A percentile compares a stretch with the other conserved stretches of the same genome.
Evolutionary conservation across 495 filamentous ascomycete genomes (phyloP).

Genomic region (Geopyxis carbonaria): DNA sequence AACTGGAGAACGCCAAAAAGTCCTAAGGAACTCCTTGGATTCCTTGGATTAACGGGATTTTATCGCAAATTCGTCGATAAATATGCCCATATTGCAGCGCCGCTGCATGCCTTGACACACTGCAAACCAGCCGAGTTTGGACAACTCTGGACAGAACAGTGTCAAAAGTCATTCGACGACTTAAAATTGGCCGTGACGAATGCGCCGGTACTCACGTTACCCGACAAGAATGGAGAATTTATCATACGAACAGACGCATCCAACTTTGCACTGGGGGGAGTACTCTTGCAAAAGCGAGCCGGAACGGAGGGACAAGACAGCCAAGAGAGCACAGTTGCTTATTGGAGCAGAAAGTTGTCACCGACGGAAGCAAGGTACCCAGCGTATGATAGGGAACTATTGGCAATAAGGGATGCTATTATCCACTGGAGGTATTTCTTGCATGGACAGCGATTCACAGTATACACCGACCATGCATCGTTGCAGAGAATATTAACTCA

Average conservation of each 20-base stretch:
- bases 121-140: too few relatives aligned
- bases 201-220: not conserved
- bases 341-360: not conserved
- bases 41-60: not conserved
- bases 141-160: too few relatives aligned
- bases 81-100: not conserved
- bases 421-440: not conserved
- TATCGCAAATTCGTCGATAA: not conserved
- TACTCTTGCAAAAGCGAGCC: not conserved
- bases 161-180: not conserved
- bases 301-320: not conserved
- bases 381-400: not conserved
- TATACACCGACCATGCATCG: conserved; percentile 2
- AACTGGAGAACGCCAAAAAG: not conserved
- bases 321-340: not conserved
- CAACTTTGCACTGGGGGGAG: not conserved
- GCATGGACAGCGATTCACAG: conserved; percentile 1
- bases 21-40: not conserved
- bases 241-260: conserved; percentile 1
- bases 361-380: not conserved
- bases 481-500: conserved; percentile 3
- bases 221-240: not conserved
- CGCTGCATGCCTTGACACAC: not conserved
- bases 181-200: too few relatives aligned
- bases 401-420: not conserved